Evolutionary conservation across 139 green algal genomes (phyloP).

Genomic region (Spirogloea muscicola): DNA sequence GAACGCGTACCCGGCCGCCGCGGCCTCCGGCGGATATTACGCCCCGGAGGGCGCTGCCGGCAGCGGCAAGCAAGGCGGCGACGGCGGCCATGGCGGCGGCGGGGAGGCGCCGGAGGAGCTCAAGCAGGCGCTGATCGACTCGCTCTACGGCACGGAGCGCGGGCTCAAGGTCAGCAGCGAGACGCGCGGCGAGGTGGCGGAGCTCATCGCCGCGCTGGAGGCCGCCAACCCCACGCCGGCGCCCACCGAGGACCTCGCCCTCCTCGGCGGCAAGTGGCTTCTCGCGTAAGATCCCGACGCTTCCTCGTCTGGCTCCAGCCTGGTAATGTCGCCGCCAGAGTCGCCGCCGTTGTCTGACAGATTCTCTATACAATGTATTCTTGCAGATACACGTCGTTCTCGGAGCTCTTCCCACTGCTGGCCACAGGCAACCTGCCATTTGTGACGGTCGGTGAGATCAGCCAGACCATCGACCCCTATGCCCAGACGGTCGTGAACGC

Average conservation of each 20-base stretch:
- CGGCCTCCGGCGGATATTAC: too few relatives aligned
- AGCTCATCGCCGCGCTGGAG: slow-evolving; percentile 90
- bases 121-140: slow-evolving; percentile 79
- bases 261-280: slow-evolving; percentile 61
- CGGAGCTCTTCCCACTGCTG: slow-evolving; percentile 76
- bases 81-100: too few relatives aligned
- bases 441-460: slow-evolving; percentile 78
- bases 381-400: slow-evolving; percentile 83
- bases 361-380: too few relatives aligned
- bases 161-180: slow-evolving; percentile 71
- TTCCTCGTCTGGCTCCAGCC: too few relatives aligned
- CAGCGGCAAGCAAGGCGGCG: too few relatives aligned
- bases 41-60: too few relatives aligned
- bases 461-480: slow-evolving; percentile 70
- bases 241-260: slow-evolving; percentile 57
- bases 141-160: slow-evolving; percentile 77
- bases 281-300: slow-evolving; percentile 48
- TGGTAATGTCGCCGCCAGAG: too few relatives aligned
- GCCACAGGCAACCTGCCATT: slow-evolving; percentile 70
- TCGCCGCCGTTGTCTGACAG: too few relatives aligned
- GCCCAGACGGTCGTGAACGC: slow-evolving; percentile 72
- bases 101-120: too few relatives aligned
- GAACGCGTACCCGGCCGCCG: too few relatives aligned
- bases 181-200: slow-evolving; percentile 75
- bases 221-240: slow-evolving; percentile 75